A percentile compares a stretch with the other conserved stretches of the same genome.
Conservation (phyloP, 2,329 filamentous ascomycete genomes). For the Aspergillus bombycis region DNA sequence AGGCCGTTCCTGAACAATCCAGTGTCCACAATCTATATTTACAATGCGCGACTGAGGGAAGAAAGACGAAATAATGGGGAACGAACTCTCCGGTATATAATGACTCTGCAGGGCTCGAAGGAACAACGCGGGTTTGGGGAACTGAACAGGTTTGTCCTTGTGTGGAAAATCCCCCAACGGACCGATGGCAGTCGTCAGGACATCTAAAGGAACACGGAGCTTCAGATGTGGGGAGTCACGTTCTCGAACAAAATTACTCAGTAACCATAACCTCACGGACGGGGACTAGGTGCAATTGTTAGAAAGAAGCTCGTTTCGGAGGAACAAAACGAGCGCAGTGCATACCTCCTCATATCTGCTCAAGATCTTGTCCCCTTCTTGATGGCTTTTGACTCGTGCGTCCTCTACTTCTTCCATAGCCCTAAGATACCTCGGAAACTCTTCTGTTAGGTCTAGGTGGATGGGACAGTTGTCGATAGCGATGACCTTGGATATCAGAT, state of each 20-base stretch:
- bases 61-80: conserved; percentile 32
- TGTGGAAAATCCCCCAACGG: conserved; percentile 9
- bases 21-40: conserved; percentile 37
- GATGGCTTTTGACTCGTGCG: conserved; percentile 2
- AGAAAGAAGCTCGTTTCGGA: not conserved
- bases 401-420: conserved; percentile 6
- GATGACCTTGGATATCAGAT: conserved; percentile 22
- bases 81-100: conserved; percentile 58
- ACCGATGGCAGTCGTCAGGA: conserved; percentile 1
- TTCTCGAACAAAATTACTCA: conserved; percentile 13
- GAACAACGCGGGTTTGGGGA: conserved; percentile 21
- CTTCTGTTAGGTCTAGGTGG: conserved; percentile 17
- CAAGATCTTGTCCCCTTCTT: conserved; percentile 8
- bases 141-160: conserved; percentile 34
- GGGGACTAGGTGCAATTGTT: not conserved
- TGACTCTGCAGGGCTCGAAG: conserved; percentile 24
- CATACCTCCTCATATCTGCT: conserved; percentile 5
- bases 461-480: conserved; percentile 30
- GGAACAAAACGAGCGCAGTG: not conserved
- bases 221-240: not conserved
- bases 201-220: conserved; percentile 4
- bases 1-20: conserved; percentile 39
- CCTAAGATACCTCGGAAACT: conserved; percentile 58
- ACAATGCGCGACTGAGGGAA: conserved; percentile 33
- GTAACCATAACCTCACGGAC: conserved; percentile 7